Conservation (phyloP, 2,329 filamentous ascomycete species). For the Colletotrichum viniferum region DNA sequence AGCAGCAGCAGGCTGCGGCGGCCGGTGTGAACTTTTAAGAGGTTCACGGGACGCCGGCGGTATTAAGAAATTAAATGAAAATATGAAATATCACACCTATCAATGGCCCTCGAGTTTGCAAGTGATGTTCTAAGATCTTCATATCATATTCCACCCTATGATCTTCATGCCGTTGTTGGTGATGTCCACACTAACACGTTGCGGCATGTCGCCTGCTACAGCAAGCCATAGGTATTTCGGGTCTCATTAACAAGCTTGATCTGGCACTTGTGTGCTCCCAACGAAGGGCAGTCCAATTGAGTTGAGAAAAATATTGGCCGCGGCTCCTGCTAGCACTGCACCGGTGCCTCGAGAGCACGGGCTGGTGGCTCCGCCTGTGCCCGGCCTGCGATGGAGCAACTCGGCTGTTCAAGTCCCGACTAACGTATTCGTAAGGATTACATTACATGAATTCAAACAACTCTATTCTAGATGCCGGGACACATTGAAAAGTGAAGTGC, state of each 20-base stretch:
- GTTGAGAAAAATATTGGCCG: not conserved
- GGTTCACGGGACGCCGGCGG: not conserved
- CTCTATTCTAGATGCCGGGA: not conserved
- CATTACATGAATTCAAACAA: not conserved
- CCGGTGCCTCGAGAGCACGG: not conserved
- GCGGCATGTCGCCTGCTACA: not conserved
- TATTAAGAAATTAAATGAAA: not conserved
- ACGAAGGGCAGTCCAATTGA: not conserved
- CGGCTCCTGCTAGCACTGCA: not conserved
- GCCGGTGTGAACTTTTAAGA: conserved; percentile 10
- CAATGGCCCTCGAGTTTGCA: not conserved
- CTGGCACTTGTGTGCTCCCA: not conserved
- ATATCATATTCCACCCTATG: too few relatives aligned
- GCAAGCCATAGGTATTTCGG: fast-evolving
- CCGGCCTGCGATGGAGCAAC: not conserved
- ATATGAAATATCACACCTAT: not conserved
- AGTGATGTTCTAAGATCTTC: not conserved
- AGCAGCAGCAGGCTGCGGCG: not conserved
- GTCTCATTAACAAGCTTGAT: fast-evolving
- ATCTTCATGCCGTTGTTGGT: not conserved
- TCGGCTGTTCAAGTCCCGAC: not conserved
- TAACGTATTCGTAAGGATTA: not conserved
- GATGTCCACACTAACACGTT: fast-evolving
- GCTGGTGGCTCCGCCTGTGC: not conserved
- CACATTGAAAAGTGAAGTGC: not conserved